Conservation (phyloP, 2,329 filamentous ascomycete species). For the Raffaelea arxii region DNA sequence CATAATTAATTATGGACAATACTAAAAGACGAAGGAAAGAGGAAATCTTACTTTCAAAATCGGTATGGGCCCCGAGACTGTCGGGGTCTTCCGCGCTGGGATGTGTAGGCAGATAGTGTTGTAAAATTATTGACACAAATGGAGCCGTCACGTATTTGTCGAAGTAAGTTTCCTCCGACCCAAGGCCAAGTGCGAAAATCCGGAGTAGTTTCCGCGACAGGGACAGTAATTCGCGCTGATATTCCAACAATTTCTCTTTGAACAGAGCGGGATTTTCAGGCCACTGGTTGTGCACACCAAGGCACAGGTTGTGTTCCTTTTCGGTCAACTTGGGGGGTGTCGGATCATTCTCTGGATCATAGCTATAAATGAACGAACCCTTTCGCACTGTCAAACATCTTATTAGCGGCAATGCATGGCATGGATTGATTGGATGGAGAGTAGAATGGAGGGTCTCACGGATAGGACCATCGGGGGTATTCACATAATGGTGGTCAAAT, state of each 20-base stretch:
- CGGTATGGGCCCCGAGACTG: conserved; percentile 9
- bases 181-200: conserved; percentile 6
- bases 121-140: conserved; percentile 8
- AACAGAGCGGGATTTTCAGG: not conserved
- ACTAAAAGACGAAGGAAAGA: not conserved
- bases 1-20: not conserved
- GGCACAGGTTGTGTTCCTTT: conserved; percentile 6
- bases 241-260: conserved; percentile 1
- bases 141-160: conserved; percentile 6
- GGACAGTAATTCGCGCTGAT: conserved; percentile 5
- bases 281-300: conserved; percentile 7
- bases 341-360: conserved; percentile 9
- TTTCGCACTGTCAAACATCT: conserved; percentile 9
- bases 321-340: conserved; percentile 3
- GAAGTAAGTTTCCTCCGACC: conserved; percentile 8
- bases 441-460: not conserved
- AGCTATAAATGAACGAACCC: conserved; percentile 11
- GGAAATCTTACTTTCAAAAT: conserved; percentile 6
- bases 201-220: conserved; percentile 6
- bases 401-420: too few relatives aligned
- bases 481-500: conserved; percentile 4
- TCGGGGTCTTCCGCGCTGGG: conserved; percentile 4
- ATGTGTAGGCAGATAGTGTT: conserved; percentile 6
- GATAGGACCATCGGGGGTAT: not conserved
- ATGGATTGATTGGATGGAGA: too few relatives aligned